Conservation (phyloP, 495 filamentous ascomycete genomes). For the Bacidia rubella region DNA sequence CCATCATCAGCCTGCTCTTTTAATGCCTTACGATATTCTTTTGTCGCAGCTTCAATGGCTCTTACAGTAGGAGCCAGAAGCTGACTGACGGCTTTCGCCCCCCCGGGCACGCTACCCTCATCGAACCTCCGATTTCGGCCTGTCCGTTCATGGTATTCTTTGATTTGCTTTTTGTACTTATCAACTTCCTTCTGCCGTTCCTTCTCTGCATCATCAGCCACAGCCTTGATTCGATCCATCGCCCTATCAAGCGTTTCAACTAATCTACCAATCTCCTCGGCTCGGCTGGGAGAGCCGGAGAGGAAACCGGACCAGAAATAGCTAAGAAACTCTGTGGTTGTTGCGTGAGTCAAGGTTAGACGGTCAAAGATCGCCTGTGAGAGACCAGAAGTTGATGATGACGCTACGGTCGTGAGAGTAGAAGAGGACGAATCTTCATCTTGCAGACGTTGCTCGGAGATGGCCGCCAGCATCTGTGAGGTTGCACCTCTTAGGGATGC, state of each 20-base stretch:
- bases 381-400: slow-evolving; percentile 42
- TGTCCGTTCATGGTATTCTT: slow-evolving; percentile 52
- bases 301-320: slow-evolving; percentile 89
- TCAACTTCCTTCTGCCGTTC: slow-evolving; percentile 47
- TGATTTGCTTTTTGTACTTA: slow-evolving; percentile 49
- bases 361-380: slow-evolving; percentile 53
- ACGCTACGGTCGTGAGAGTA: slow-evolving; percentile 22
- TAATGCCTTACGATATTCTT: slow-evolving; percentile 50
- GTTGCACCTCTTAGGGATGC: slow-evolving; percentile 33
- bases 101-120: slow-evolving; percentile 52
- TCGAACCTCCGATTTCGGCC: slow-evolving; percentile 55
- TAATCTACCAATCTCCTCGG: slow-evolving; percentile 58
- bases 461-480: slow-evolving; percentile 33
- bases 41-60: slow-evolving; percentile 50
- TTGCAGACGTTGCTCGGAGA: slow-evolving; percentile 41
- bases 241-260: slow-evolving; percentile 65
- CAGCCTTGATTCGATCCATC: slow-evolving; percentile 65
- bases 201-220: slow-evolving; percentile 65
- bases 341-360: slow-evolving; percentile 75
- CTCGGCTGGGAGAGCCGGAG: slow-evolving; percentile 67
- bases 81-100: slow-evolving; percentile 57
- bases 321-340: slow-evolving; percentile 83
- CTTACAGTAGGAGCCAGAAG: slow-evolving; percentile 57
- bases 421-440: slow-evolving; percentile 26
- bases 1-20: slow-evolving; percentile 39